Evolutionary conservation across 495 filamentous ascomycete species (phyloP).

Genomic region (Endocarpon pusillum): DNA sequence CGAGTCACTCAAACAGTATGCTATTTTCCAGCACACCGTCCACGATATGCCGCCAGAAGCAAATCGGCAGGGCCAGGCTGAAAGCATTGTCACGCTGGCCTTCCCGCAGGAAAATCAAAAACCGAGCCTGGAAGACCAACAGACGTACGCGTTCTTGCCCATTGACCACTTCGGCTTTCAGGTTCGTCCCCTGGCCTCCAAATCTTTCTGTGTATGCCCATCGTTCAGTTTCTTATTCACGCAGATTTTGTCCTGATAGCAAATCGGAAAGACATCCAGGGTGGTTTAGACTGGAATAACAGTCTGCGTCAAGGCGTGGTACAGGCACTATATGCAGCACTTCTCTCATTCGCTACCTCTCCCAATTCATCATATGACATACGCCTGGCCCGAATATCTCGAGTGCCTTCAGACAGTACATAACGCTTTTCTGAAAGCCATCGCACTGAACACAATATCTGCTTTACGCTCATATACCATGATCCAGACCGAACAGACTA

Average conservation of each 20-base stretch:
- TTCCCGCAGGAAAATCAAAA: conserved; percentile 4
- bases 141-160: conserved; percentile 10
- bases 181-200: conserved; percentile 2
- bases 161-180: conserved; percentile 10
- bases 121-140: conserved; percentile 4
- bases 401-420: too few species aligned
- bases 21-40: background rate
- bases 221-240: conserved; percentile 10
- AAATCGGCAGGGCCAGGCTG: background rate
- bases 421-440: too few species aligned
- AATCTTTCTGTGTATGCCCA: conserved; percentile 1
- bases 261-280: conserved; percentile 9
- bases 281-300: conserved; percentile 7
- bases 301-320: too few species aligned
- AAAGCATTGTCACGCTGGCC: conserved; percentile 7
- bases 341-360: too few species aligned
- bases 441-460: too few species aligned
- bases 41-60: background rate
- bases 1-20: too few species aligned
- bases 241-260: conserved; percentile 10
- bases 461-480: too few species aligned
- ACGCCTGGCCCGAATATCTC: too few species aligned
- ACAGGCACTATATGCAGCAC: too few species aligned
- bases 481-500: too few species aligned
- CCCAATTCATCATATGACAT: too few species aligned